Evolutionary conservation across 1,139 yeast genomes (phyloP).

Genomic region (Blastobotrys malaysiensis): DNA sequence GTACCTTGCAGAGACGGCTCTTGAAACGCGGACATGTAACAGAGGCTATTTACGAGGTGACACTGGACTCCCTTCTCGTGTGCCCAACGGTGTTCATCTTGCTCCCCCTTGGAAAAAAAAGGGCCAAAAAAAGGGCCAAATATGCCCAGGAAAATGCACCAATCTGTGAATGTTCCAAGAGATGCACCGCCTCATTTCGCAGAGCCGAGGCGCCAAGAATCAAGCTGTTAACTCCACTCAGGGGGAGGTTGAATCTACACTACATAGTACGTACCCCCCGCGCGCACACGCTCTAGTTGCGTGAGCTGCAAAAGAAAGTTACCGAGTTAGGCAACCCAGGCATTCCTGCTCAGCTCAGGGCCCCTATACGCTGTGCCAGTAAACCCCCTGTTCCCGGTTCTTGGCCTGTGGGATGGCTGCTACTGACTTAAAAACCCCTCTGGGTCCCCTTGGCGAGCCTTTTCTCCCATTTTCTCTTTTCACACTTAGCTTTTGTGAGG

Average conservation of each 20-base stretch:
- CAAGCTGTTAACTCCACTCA: not conserved
- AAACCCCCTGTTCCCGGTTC: not conserved
- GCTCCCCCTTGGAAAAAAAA: too few relatives aligned
- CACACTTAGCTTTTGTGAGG: not conserved
- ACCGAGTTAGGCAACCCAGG: not conserved
- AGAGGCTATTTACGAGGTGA: not conserved
- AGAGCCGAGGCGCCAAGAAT: not conserved
- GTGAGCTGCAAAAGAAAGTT: not conserved
- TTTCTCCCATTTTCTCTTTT: not conserved
- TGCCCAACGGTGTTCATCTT: too few relatives aligned
- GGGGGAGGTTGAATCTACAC: too few relatives aligned
- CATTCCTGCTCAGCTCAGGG: not conserved
- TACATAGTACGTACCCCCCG: not conserved
- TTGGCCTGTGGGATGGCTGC: conserved; percentile 1
- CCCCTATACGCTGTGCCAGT: not conserved
- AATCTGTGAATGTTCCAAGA: not conserved
- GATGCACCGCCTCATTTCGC: not conserved
- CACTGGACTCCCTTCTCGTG: not conserved
- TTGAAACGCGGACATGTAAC: not conserved
- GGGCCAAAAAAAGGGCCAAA: not conserved
- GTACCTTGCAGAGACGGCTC: not conserved
- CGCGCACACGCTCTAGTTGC: not conserved
- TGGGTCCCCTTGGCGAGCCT: not conserved
- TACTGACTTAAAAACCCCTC: not conserved
- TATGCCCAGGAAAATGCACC: not conserved